Base-by-base conservation (phyloP, 2,329 filamentous ascomycete genomes). In the Xylariales sp. region DNA sequence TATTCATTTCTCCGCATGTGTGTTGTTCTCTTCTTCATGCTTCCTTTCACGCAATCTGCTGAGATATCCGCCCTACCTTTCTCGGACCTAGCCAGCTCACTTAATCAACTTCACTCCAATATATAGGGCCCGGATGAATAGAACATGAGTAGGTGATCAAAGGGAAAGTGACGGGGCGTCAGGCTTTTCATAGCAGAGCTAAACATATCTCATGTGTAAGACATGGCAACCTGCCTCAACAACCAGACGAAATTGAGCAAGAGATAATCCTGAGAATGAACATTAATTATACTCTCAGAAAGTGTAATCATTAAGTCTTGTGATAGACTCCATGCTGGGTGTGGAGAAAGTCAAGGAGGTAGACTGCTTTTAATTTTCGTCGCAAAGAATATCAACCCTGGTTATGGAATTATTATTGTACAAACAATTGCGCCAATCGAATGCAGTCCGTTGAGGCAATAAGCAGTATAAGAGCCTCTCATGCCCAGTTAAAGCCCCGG, bases 391-490 rank as follows among this genome's bases (percentile, higher is more conserved):
- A 16, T 10, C 4, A 50, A 32, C 8, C n/a, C 10, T 32, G 6
- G 39, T 14, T 32, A 16, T 6, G 6, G 4, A 32, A 23, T 23
- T 23, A 32, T 56, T 10, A 28, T 56, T 32, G 3, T 45, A 16
- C 12, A 43, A 23, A 45, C 6, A 12, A 48, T 59, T 43, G 16
- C 39, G 32, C 62, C 53, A 54, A 62, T 57, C 36, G 32, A 54
- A 45, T 39, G 56, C 36, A 46, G 16, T 10, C 16, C 30, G 1
- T 34, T 10, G 48, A 59, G 18, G 23, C 7, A 12, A 5, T n/a
- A 12, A 23, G 34, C 2, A 48, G 34, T 41, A 32, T 16, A 23
- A 2, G 23, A 32, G 32, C 50, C 30, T 55, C 32, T 52, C 46
- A 8, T 36, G 16, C 16, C 48, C 5, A 10, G 28, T 43, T n/a